Evolutionary conservation across 1,139 yeast species (phyloP).

Genomic region (Candida smagusa): DNA sequence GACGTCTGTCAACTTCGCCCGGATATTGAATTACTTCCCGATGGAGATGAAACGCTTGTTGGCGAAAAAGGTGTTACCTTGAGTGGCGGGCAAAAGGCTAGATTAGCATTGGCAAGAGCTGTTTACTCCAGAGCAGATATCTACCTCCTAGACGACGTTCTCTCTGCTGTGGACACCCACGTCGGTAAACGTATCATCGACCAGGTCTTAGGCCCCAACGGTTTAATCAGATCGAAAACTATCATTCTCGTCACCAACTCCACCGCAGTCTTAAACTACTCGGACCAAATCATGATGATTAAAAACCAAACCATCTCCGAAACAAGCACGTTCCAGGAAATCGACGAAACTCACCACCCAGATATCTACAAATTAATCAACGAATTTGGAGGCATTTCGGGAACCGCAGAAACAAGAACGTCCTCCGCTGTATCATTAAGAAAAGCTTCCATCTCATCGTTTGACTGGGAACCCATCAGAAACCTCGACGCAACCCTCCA

Average conservation of each 20-base stretch:
- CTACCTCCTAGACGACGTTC: slow-evolving; percentile 82
- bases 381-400: slow-evolving; percentile 19
- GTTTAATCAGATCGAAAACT: slow-evolving; percentile 32
- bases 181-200: slow-evolving; percentile 58
- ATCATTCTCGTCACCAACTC: slow-evolving; percentile 38
- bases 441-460: slow-evolving; percentile 31
- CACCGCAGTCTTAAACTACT: slow-evolving; percentile 30
- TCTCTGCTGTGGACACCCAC: slow-evolving; percentile 94
- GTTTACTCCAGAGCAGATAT: slow-evolving; percentile 94
- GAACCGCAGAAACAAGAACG: not conserved
- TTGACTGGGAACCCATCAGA: slow-evolving; percentile 29
- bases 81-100: slow-evolving; percentile 96
- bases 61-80: slow-evolving; percentile 98
- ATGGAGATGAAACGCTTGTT: slow-evolving; percentile 87
- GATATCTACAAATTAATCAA: slow-evolving; percentile 22
- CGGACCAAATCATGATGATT: slow-evolving; percentile 28
- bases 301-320: slow-evolving; percentile 28
- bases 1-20: slow-evolving; percentile 77
- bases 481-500: slow-evolving; percentile 22
- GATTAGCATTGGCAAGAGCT: slow-evolving; percentile 89
- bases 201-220: slow-evolving; percentile 27
- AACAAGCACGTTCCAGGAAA: slow-evolving; percentile 13
- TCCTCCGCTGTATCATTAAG: slow-evolving; percentile 8
- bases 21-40: slow-evolving; percentile 75
- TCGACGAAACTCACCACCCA: slow-evolving; percentile 18